Evolutionary conservation across 345 rosid species (phyloP).

Genomic region (Boechera retrofracta): DNA sequence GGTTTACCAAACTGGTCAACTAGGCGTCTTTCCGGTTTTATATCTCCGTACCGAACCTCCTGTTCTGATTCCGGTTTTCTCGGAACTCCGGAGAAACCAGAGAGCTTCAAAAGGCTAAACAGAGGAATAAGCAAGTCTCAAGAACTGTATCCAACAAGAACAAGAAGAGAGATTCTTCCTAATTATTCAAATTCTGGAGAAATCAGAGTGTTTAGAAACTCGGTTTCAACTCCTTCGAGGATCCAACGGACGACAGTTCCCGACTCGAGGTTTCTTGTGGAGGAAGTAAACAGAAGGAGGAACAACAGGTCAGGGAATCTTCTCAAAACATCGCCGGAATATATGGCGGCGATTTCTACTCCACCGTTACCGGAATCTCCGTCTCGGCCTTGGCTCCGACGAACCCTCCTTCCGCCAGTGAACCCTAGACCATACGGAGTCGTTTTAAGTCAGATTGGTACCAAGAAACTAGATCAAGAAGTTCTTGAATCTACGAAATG

Average conservation of each 20-base stretch:
- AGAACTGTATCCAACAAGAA: constrained; percentile 53
- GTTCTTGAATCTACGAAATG: constrained; percentile 62
- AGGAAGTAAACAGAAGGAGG: constrained; percentile 40
- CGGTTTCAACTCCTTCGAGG: constrained; percentile 45
- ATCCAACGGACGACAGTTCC: constrained; percentile 33
- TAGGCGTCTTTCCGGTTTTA: constrained; percentile 53
- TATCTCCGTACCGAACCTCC: constrained; percentile 63
- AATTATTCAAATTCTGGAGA: constrained; percentile 49
- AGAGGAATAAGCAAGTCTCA: constrained; percentile 58
- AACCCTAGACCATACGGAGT: constrained; percentile 47
- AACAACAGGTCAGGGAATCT: constrained; percentile 30
- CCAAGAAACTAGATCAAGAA: constrained; percentile 49
- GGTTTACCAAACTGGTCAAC: constrained; percentile 43
- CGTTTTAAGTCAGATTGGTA: constrained; percentile 39
- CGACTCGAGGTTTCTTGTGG: constrained; percentile 38
- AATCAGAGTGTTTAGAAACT: constrained; percentile 33
- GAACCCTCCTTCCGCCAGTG: constrained; percentile 62
- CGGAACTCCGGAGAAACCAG: constrained; percentile 59
- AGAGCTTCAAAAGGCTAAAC: constrained; percentile 50
- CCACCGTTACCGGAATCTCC: constrained; percentile 81
- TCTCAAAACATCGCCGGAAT: constrained; percentile 13
- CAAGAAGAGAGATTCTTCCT: constrained; percentile 55
- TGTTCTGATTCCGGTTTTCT: constrained; percentile 55
- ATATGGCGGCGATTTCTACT: constrained; percentile 48
- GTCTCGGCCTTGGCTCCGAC: constrained; percentile 86